phyloP scores from a whole-genome alignment of 2,329 filamentous ascomycete genomes.

The Emergomyces orientalis region DNA sequence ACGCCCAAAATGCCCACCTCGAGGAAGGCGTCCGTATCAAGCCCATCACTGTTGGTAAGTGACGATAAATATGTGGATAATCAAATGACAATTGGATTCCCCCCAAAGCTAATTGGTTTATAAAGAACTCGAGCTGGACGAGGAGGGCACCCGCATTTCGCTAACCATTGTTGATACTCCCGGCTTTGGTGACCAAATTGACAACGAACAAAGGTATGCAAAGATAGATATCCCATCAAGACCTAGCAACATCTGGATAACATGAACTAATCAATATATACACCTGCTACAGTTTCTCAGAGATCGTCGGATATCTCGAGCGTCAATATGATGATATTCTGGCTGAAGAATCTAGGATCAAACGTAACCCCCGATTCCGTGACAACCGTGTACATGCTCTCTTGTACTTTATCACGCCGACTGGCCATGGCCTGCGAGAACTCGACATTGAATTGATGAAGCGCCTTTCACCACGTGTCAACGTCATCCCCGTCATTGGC shows the following conservation, averaged over 20 bases:
- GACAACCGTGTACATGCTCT: conserved; percentile 98
- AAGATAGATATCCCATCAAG: conserved; percentile 2
- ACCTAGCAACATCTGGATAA: conserved; percentile 12
- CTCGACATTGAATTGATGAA: conserved; percentile 99
- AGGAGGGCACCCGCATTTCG: conserved; percentile 96
- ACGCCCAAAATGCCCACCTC: conserved; percentile 75
- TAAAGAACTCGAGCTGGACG: conserved; percentile 84
- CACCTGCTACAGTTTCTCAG: conserved; percentile 61
- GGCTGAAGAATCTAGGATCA: conserved; percentile 98
- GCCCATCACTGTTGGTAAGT: conserved; percentile 89
- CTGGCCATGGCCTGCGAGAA: conserved; percentile 93
- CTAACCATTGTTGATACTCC: conserved; percentile 98
- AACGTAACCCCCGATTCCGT: conserved; percentile 99
- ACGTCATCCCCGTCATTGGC: conserved; percentile 97
- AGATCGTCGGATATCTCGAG: conserved; percentile 97
- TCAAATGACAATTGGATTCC: conserved; percentile 13
- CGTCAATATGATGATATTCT: conserved; percentile 99
- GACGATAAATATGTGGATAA: conserved; percentile 8
- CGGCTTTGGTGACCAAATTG: conserved; percentile 96
- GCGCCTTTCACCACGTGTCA: conserved; percentile 93
- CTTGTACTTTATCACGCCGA: conserved; percentile 98
- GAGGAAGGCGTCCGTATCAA: conserved; percentile 98
- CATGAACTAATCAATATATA: conserved; percentile 11
- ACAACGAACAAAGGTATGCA: conserved; percentile 89
- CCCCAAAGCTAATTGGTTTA: conserved; percentile 23